These are phyloP conservation scores for Brasilioporus rufonigricans DNA, from an alignment of 768 basidiomycete genomes.

Conservation along the genomic window DNA sequence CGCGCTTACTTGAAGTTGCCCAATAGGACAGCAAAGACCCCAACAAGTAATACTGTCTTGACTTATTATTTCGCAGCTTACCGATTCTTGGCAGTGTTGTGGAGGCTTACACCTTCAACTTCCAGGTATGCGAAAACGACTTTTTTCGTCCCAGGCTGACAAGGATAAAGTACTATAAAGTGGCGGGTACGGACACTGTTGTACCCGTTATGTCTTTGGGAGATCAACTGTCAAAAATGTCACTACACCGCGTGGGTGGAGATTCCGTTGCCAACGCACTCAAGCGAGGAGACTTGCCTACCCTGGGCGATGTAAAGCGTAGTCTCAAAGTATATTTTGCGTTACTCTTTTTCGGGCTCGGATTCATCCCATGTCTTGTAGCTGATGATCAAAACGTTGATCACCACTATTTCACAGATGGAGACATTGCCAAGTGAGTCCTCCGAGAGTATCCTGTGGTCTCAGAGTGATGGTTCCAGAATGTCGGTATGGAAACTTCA, in stretches of 20 bases:
- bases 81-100: conserved; percentile 54
- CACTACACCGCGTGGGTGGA: conserved; percentile 37
- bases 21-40: conserved; percentile 79
- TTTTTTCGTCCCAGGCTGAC: conserved; percentile 3
- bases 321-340: conserved; percentile 62
- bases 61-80: conserved; percentile 13
- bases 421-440: conserved; percentile 71
- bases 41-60: conserved; percentile 55
- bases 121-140: conserved; percentile 46
- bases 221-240: conserved; percentile 52
- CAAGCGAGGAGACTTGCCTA: conserved; percentile 61
- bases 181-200: conserved; percentile 56
- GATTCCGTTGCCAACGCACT: conserved; percentile 65
- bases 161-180: conserved; percentile 56
- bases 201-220: conserved; percentile 77
- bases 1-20: neutral
- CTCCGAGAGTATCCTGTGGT: neutral
- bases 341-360: neutral
- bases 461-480: conserved; percentile 38
- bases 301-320: conserved; percentile 76
- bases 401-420: conserved; percentile 78
- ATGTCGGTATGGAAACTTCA: conserved; percentile 85
- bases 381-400: conserved; percentile 73
- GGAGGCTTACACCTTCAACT: conserved; percentile 88
- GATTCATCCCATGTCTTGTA: conserved; percentile 28